Evolutionary conservation across 345 rosid species (phyloP).

Genomic region (Iberis pinnata): DNA sequence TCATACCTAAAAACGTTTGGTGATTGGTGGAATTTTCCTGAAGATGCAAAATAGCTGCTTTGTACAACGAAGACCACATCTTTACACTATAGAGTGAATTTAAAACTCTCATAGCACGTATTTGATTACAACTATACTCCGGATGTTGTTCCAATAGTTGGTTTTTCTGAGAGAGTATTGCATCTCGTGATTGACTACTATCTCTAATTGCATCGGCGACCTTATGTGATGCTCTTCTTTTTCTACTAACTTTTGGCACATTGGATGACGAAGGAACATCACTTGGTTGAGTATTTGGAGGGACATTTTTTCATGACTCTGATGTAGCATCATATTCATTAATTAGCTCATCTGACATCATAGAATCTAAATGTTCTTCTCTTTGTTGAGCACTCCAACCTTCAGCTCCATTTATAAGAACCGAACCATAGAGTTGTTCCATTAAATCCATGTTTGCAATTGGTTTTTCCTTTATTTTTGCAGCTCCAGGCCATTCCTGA

Average conservation of each 20-base stretch:
- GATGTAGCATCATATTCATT: too few relatives aligned
- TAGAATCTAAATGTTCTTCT: background rate
- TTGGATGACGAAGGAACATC: background rate
- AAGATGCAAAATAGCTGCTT: background rate
- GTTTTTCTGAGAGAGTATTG: background rate
- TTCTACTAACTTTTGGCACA: background rate
- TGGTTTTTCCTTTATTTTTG: background rate
- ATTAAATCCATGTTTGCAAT: background rate
- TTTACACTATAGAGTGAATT: background rate
- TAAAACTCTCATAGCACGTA: background rate
- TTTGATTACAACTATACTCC: background rate
- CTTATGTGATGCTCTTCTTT: background rate
- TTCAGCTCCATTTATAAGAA: conserved; percentile 3
- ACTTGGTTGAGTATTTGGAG: too few relatives aligned
- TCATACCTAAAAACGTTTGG: background rate
- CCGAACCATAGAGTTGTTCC: background rate
- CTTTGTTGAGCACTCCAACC: conserved; percentile 2
- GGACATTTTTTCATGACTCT: too few relatives aligned
- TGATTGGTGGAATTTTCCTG: background rate
- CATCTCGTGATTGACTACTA: background rate
- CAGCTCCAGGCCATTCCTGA: conserved; percentile 9
- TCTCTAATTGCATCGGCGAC: background rate
- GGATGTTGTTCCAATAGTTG: background rate
- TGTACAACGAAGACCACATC: conserved; percentile 2
- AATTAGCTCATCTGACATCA: too few relatives aligned